A percentile compares a stretch with the other conserved stretches of the same genome.
phyloP scores from a whole-genome alignment of 441 rosid genomes.

The Codiaeum variegatum region DNA sequence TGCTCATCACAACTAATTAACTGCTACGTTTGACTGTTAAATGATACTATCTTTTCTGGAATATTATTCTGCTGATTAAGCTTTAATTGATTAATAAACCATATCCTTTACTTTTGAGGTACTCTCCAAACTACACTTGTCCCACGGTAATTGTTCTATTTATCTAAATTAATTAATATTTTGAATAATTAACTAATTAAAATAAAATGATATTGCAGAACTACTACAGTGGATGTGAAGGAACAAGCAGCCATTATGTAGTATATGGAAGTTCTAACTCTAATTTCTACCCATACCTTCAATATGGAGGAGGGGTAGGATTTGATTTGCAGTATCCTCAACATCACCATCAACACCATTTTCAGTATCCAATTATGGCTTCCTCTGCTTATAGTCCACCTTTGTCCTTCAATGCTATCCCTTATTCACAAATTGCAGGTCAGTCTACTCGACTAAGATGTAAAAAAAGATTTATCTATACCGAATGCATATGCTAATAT shows the following conservation, averaged over 20 bases:
- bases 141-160: conserved; percentile 15
- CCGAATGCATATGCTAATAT: no score
- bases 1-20: not conserved
- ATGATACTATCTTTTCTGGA: not conserved
- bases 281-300: conserved; percentile 5
- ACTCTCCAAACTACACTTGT: conserved; percentile 18
- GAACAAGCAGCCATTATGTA: conserved; percentile 17
- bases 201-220: not conserved
- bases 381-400: conserved; percentile 5
- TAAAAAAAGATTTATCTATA: no score
- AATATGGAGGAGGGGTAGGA: conserved; percentile 10
- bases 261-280: conserved; percentile 11
- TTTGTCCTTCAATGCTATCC: conserved; percentile 1
- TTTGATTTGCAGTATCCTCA: conserved; percentile 12
- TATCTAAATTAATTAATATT: not conserved
- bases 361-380: conserved; percentile 11
- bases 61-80: no score
- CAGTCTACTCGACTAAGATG: no score
- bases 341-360: not conserved
- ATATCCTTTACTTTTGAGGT: not conserved
- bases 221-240: conserved; percentile 16
- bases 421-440: conserved; percentile 12
- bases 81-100: no score
- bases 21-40: not conserved
- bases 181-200: not conserved